Evolutionary conservation across 106 monocot species (phyloP).

Genomic region (Apostasia shenzhenica): DNA sequence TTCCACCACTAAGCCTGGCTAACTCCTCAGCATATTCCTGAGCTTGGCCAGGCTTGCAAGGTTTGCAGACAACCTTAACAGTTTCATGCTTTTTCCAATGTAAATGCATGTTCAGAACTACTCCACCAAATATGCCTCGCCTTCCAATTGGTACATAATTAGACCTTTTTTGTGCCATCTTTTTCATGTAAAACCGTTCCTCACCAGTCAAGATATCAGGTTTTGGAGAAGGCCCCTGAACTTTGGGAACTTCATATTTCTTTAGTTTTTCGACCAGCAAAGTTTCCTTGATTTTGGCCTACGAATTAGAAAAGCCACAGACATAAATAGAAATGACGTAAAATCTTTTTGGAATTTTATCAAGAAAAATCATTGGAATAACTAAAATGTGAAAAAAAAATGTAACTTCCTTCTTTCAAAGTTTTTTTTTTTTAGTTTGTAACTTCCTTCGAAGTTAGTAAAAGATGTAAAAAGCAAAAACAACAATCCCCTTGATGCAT

Average conservation of each 20-base stretch:
- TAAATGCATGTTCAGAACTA: conserved; percentile 95
- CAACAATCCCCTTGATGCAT: too few species aligned
- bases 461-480: too few species aligned
- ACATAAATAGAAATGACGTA: too few species aligned
- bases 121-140: conserved; percentile 85
- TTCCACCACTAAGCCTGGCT: conserved; percentile 86
- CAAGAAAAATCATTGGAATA: too few species aligned
- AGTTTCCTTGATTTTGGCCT: conserved; percentile 85
- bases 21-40: conserved; percentile 88
- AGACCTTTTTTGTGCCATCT: conserved; percentile 94
- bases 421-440: too few species aligned
- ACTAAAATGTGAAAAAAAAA: too few species aligned
- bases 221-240: conserved; percentile 61
- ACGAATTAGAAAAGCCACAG: conserved; percentile 7
- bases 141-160: conserved; percentile 93
- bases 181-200: conserved; percentile 87
- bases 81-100: conserved; percentile 99
- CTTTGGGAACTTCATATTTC: conserved; percentile 66
- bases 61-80: conserved; percentile 93
- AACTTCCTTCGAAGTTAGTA: too few species aligned
- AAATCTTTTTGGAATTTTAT: too few species aligned
- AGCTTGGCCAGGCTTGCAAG: conserved; percentile 90
- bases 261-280: conserved; percentile 76
- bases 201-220: conserved; percentile 63
- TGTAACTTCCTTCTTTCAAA: too few species aligned